Conservation (phyloP, 768 basidiomycete genomes). For the Hemileccinum rubropunctum region DNA sequence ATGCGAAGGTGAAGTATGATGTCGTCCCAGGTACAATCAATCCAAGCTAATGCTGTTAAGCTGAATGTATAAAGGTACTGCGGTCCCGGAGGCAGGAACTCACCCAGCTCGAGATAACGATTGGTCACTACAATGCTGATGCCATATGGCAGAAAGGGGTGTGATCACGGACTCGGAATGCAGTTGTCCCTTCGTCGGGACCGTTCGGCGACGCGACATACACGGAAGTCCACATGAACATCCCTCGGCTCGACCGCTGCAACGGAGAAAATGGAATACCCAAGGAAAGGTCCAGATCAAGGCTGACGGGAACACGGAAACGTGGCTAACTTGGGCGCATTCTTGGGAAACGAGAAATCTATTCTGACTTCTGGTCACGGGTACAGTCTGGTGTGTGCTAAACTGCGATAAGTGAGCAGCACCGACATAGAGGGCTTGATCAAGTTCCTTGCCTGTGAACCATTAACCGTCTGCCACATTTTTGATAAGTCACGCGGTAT, state of each 20-base stretch:
- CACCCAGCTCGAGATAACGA: neutral
- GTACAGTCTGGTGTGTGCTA: neutral
- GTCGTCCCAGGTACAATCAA: neutral
- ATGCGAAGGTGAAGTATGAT: constrained; percentile 1
- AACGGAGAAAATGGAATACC: neutral
- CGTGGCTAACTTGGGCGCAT: neutral
- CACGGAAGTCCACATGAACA: constrained; percentile 1
- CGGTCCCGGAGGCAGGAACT: constrained; percentile 2
- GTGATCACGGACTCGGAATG: neutral
- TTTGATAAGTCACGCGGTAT: neutral
- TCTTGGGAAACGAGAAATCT: neutral
- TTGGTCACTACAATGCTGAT: neutral
- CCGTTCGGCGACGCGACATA: neutral
- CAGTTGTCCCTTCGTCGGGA: neutral
- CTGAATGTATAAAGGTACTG: constrained; percentile 4
- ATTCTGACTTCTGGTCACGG: constrained; percentile 4
- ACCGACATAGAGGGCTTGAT: neutral
- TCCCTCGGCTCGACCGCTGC: neutral
- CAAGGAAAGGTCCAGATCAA: neutral
- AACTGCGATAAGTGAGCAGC: neutral
- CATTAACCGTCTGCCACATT: constrained; percentile 1
- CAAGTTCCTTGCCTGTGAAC: neutral
- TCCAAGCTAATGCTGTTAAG: neutral
- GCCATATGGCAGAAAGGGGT: constrained; percentile 2
- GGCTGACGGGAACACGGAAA: neutral